Base-by-base conservation (phyloP, 148 eudicot genomes). In the Gaultheria prostrata region DNA sequence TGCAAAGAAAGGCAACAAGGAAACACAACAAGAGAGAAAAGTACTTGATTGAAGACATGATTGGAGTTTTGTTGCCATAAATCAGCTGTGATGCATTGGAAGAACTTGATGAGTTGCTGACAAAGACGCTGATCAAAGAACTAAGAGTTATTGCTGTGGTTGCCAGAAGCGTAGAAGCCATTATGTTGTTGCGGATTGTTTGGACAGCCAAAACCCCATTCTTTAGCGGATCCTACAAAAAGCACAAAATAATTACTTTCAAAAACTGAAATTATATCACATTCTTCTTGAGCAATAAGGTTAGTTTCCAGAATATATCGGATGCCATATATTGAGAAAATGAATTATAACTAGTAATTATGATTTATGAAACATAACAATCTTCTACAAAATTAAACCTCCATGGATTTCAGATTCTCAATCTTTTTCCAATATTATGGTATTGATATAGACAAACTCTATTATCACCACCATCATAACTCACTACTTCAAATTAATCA, bases 81-180 rank as follows among this genome's bases (percentile, higher is more conserved):
- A 89, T 49, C 43, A 93, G 67, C 46, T 72, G 72, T 18, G 92
- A 70, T 79, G 83, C 12, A 48, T 72, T 83, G 79, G 49, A 63
- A 8, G 82, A 46, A 18, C 79, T 85, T 82, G 98, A 89, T 57
- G 88, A 80, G 79, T 88, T 93, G 92, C 95, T 93, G 49, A 91
- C 93, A 48, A 90, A 92, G 17, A 94, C 95, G 3, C 91, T 86
- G 35, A 93, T 93, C 56, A 94, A 82, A 26, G 98, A 94, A 85
- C 98, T 91, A 17, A 94, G 93, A 51, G 97, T 93, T 28, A 94
- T 92, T 10, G 98, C 97, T 59, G 95, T 82, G 26, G 98, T 92
- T 48, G 97, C 98, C 61, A 94, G 57, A 73, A 94, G 98, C 6
- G 97, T 92, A 0, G 98, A 92, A 18, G 98, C 98, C 98, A 93